Evolutionary conservation across 2,329 filamentous ascomycete species (phyloP), one percentile per base, ranked within the genome.

Genomic region (Phyllosticta paracitricarpa): DNA sequence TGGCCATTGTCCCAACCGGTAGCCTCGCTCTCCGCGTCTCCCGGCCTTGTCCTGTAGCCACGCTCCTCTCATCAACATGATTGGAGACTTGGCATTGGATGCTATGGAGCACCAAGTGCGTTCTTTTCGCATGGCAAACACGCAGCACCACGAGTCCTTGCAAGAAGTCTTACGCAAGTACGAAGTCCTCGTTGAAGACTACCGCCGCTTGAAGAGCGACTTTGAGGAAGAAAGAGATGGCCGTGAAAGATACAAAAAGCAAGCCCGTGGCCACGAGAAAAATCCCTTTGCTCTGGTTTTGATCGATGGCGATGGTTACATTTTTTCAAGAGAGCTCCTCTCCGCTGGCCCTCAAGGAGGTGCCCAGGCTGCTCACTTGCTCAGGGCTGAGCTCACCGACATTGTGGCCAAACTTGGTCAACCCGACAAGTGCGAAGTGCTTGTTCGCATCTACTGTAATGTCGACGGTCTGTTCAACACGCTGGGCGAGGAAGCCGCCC

Each of bases 231-330:
- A 62, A 51, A 63, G 62, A 28, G 62, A 62, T 30, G 54, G 53
- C n/a, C 59, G 62, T 17, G 62, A 63, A 35, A 62, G 58, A 54
- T 63, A 63, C 59, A 63, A 63, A 53, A 55, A 53, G 19, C 59
- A 62, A 22, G 58, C 62, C 12, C 54, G 55, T 26, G 63, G 66
- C 28, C 67, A 77, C 67, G 73, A 82, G 25, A 78, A 80, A 22
- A 82, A 82, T 63, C 79, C 83, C 0, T 87, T 86, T 65, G 82
- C 83, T 1, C 74, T 87, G 2, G 79, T 87, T 6, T 73, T 87
- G 0, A 73, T 87, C 12, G 84, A 87, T 61, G 84, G 83, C 22
- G 83, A 87, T 69, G 82, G 81, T 56, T 86, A 85, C 66, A 67
- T 79, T 24, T 82, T 84, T 67, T n/a, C 14, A 17, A 76, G 79